A percentile compares a stretch with the other conserved stretches of the same genome.
Conservation (phyloP, 371 early-diverging fungal species). For the Mortierella polycephala region DNA sequence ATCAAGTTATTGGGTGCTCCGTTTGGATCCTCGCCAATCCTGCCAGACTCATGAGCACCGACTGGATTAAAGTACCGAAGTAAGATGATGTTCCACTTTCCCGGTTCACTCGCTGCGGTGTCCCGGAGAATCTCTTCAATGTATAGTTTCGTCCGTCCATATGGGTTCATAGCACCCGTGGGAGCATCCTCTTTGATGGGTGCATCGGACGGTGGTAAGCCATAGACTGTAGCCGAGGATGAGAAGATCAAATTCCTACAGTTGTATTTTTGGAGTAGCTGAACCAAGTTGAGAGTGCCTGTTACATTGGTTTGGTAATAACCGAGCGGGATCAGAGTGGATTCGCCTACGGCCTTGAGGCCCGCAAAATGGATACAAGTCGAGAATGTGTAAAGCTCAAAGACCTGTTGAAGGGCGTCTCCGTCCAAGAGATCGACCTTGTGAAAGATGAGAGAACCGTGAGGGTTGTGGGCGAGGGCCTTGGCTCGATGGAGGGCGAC, state of each 20-base stretch:
- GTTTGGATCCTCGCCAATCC: slow-evolving; percentile 89
- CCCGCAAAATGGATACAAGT: slow-evolving; percentile 94
- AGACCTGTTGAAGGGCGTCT: slow-evolving; percentile 59
- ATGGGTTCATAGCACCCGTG: slow-evolving; percentile 81
- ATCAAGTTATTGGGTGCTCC: slow-evolving; percentile 90
- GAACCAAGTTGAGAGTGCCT: slow-evolving; percentile 79
- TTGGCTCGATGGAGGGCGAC: slow-evolving; percentile 66
- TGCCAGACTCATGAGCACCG: slow-evolving; percentile 87
- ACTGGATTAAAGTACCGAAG: slow-evolving; percentile 91
- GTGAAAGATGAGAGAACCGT: slow-evolving; percentile 66
- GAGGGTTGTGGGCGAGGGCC: slow-evolving; percentile 73
- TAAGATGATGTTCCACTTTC: slow-evolving; percentile 44
- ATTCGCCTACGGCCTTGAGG: slow-evolving; percentile 92
- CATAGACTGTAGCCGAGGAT: slow-evolving; percentile 89
- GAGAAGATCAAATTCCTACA: slow-evolving; percentile 87
- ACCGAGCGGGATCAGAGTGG: slow-evolving; percentile 78
- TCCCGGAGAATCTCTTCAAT: slow-evolving; percentile 85
- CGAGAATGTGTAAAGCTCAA: slow-evolving; percentile 70
- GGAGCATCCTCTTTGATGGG: slow-evolving; percentile 73
- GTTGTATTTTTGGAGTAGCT: slow-evolving; percentile 70
- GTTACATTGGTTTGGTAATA: slow-evolving; percentile 92
- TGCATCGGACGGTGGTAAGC: slow-evolving; percentile 61
- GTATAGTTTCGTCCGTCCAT: slow-evolving; percentile 88
- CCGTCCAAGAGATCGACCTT: slow-evolving; percentile 67
- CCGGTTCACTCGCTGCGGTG: slow-evolving; percentile 51